phyloP scores from a whole-genome alignment of 768 basidiomycete genomes.

The Mycena amicta region DNA sequence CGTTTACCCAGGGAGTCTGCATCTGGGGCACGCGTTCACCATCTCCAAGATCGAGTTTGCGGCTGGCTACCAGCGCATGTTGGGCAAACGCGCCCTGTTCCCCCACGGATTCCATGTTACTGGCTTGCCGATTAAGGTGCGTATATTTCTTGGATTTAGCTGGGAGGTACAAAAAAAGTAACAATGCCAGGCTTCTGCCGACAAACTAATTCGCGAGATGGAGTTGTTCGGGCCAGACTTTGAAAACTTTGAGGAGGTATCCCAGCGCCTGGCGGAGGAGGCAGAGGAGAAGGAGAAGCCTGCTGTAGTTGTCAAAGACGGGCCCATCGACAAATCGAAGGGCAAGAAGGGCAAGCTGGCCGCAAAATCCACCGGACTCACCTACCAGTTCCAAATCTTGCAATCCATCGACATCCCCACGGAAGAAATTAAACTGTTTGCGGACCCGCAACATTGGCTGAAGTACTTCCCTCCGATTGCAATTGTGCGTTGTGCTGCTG shows the following conservation, averaged over 20 bases:
- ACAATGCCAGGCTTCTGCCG: slow-evolving; percentile 87
- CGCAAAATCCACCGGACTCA: slow-evolving; percentile 90
- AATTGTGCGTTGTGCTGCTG: slow-evolving; percentile 52
- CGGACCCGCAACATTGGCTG: slow-evolving; percentile 93
- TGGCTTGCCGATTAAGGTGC: slow-evolving; percentile 98
- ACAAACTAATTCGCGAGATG: slow-evolving; percentile 97
- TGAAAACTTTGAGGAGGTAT: slow-evolving; percentile 59
- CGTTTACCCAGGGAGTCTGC: too few species aligned
- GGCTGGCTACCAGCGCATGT: slow-evolving; percentile 92
- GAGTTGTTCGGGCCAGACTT: slow-evolving; percentile 94
- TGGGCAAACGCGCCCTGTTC: slow-evolving; percentile 92
- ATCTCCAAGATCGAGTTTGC: slow-evolving; percentile 98
- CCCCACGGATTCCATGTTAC: slow-evolving; percentile 99
- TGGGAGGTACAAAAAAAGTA: neutral
- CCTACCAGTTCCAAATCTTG: slow-evolving; percentile 99
- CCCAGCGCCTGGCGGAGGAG: slow-evolving; percentile 43
- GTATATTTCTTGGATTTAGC: too few species aligned
- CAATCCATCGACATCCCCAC: slow-evolving; percentile 89
- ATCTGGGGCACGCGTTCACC: slow-evolving; percentile 97
- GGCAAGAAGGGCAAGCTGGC: slow-evolving; percentile 94
- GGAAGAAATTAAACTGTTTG: slow-evolving; percentile 91
- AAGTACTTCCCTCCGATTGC: slow-evolving; percentile 96
- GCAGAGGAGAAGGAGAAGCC: slow-evolving; percentile 50
- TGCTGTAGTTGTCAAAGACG: slow-evolving; percentile 42
- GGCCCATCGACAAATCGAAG: slow-evolving; percentile 62